Base-by-base conservation (phyloP, 2,329 filamentous ascomycete species). In the Aureobasidium sp. region DNA sequence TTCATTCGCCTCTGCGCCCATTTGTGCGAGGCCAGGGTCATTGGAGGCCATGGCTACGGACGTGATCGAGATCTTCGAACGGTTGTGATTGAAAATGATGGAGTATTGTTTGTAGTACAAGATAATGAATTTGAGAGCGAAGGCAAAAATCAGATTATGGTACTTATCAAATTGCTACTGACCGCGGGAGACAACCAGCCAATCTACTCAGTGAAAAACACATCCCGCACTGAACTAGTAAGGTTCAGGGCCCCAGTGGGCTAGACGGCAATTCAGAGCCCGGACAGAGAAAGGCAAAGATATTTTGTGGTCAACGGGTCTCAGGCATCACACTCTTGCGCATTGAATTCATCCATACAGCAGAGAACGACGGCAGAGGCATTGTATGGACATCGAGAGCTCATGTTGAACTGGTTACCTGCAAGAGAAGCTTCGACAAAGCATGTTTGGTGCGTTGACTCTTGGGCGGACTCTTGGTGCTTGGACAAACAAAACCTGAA, bases 1-100 rank as follows among this genome's bases (percentile, higher is more conserved):
- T 48, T 74, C 72, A 54, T 70, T 69, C 42, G 68, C 71, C 13
- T 62, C 45, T 14, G 69, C 71, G 45, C 64, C 64, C 41, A 66
- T 55, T 30, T 66, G 65, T 39, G 68, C 69, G 27, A 72, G 66
- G 21, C 68, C 70, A 1, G 71, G 68, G 61, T 73, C 68, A 60
- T 65, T 66, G 16, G 72, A 64, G 51, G 71, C 72, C 71, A 74
- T 74, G 25, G 13, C 14, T 29, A 29, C 13, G 49, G n/a, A 53
- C 30, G 13, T 8, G 10, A 48, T 32, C 5, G 16, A 7, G 7
- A 25, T 13, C 16, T 44, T 10, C 30, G 44, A 11, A 47, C 13
- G 27, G 8, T 30, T 21, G 5, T 25, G 27, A 16, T 3, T 8
- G 13, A 21, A 21, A 21, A 21, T 21, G 21, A 21, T 21, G 21